These are phyloP conservation scores for Phialocephala subalpina DNA, from an alignment of 2,329 filamentous ascomycete species.

Conservation along the genomic window DNA sequence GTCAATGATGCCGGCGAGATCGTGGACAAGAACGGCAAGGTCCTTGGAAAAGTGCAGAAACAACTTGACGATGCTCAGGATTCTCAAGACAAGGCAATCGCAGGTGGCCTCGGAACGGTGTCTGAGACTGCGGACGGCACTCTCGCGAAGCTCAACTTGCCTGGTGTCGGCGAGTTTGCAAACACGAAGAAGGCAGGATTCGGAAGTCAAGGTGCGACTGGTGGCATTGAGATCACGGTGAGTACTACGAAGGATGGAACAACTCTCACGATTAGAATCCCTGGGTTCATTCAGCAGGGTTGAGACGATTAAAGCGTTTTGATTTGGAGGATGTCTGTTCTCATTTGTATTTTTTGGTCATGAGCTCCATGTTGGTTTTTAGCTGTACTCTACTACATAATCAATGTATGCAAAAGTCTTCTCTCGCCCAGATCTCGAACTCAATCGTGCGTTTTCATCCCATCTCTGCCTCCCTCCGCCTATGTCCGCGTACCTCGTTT, in stretches of 20 bases:
- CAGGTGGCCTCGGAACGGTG: not conserved
- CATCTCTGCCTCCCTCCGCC: not conserved
- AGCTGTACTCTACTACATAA: not conserved
- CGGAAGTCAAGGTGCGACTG: constrained; percentile 5
- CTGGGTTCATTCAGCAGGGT: constrained; percentile 28
- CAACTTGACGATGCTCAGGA: constrained; percentile 7
- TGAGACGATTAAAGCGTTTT: not conserved
- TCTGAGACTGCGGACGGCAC: constrained; percentile 10
- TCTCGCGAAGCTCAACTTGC: constrained; percentile 15
- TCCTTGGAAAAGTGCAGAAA: not conserved
- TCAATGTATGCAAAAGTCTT: constrained; percentile 3
- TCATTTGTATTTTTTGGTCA: not conserved
- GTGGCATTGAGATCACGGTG: constrained; percentile 39
- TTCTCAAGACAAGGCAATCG: not conserved
- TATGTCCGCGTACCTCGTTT: no score
- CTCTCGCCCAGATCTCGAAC: no score
- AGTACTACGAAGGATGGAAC: constrained; percentile 39
- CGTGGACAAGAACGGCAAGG: constrained; percentile 21
- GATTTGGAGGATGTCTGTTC: not conserved
- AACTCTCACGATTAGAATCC: constrained; percentile 39
- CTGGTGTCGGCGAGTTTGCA: not conserved
- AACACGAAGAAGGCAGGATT: not conserved
- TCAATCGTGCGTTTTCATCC: not conserved
- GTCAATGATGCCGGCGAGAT: constrained; percentile 27
- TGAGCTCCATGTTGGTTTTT: not conserved